Base-by-base conservation (phyloP, 2,329 filamentous ascomycete genomes). In the Endothia cerciana region DNA sequence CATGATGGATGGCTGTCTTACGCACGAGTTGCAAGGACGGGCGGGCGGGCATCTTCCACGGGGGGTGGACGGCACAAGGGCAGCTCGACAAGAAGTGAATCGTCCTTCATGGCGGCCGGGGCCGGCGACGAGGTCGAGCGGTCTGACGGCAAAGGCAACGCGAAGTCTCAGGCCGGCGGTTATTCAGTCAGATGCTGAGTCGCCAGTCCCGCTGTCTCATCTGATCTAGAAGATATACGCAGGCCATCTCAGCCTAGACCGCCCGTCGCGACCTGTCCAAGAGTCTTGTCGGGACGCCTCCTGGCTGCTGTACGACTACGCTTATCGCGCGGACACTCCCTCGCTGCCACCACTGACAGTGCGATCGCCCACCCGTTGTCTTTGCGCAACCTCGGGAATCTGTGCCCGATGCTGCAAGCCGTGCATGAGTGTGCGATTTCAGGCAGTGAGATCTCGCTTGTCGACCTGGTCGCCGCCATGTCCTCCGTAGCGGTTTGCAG, bases 151-250 rank as follows among this genome's bases (percentile, higher is more conserved):
- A 10, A 36, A 10, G 33, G 33, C 33, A 36, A 10, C 33, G 6
- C 33, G 10, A 10, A 36, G 33, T 36, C 33, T 36, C 33, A 36
- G 10, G 33, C 33, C 33, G 47, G 47, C 47, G 22, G 47, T 19
- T n/a, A 51, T 25, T 11, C 11, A 51, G 11, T 13, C 10, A 36
- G 33, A 36, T 36, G 6, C 10, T 36, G 33, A 10, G 10, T 36
- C 33, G 33, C 10, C 51, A 57, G 33, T 25, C 40, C 59, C 59
- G 59, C 64, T 65, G 64, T 65, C 64, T 65, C 64, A 65, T 36
- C 49, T 65, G 64, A 30, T 19, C 15, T 7, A 6, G 33, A 36
- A 36, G 6, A 10, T 36, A 36, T 36, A 36, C n/a, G n/a, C n/a
- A n/a, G 10, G 33, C 22, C 28, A 40, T 47, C 40, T 62, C 64